Evolutionary conservation across 108 stramenopile genomes (phyloP).

Genomic region (Cyclotella sp.): DNA sequence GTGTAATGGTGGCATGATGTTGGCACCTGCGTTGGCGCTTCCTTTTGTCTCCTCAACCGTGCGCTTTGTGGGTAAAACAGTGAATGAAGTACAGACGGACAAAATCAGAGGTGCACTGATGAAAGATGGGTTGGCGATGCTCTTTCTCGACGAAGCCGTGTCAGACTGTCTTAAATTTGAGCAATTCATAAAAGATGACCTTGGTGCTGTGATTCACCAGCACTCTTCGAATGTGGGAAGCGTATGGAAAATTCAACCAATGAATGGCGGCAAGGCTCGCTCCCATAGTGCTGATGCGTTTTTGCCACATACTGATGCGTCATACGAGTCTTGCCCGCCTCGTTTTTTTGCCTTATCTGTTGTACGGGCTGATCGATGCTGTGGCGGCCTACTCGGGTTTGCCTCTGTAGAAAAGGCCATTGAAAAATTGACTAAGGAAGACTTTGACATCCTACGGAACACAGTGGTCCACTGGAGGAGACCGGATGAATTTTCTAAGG

Average conservation of each 20-base stretch:
- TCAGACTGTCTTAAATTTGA: neutral
- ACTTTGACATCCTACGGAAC: neutral
- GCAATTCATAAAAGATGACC: neutral
- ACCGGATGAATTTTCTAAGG: neutral
- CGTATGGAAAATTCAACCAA: conserved; percentile 3
- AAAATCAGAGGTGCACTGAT: neutral
- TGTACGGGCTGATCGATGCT: neutral
- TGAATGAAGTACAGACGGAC: neutral
- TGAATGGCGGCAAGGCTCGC: neutral
- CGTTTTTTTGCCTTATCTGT: neutral
- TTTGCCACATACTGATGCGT: conserved; percentile 5
- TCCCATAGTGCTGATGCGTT: neutral
- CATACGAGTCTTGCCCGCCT: neutral
- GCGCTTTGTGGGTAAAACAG: neutral
- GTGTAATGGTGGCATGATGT: neutral
- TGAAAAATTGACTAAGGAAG: neutral
- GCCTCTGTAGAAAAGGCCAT: neutral
- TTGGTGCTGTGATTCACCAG: neutral
- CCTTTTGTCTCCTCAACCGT: neutral
- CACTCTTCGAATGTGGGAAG: neutral
- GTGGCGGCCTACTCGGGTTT: neutral
- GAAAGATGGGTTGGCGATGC: neutral
- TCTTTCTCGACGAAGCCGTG: neutral
- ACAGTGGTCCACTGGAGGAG: neutral
- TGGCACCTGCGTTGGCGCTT: neutral